Evolutionary conservation across 1,139 yeast species (phyloP).

Genomic region (Protomyces arabidopsidicola): DNA sequence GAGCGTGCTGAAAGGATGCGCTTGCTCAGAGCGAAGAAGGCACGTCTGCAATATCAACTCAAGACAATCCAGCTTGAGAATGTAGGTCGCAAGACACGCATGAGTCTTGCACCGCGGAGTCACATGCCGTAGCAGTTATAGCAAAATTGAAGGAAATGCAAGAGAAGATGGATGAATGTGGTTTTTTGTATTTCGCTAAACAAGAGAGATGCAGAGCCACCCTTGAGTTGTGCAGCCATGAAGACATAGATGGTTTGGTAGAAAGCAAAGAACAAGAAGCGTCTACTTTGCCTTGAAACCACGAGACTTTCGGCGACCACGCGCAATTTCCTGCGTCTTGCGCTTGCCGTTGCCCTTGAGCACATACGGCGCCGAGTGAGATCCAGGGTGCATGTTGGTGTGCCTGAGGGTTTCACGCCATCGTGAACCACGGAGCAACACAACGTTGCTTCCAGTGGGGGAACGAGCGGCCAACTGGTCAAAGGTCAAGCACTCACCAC

Average conservation of each 20-base stretch:
- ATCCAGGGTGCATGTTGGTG: constrained; percentile 99
- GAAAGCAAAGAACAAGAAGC: background rate
- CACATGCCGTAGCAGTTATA: background rate
- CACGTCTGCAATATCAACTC: constrained; percentile 24
- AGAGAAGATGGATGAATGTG: background rate
- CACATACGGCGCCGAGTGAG: constrained; percentile 98
- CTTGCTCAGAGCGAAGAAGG: constrained; percentile 12
- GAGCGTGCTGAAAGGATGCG: constrained; percentile 17
- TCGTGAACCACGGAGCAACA: constrained; percentile 98
- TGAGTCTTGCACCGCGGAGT: constrained; percentile 20
- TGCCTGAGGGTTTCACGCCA: constrained; percentile 99
- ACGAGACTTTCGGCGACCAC: constrained; percentile 99
- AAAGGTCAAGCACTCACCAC: constrained; percentile 99
- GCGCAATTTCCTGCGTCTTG: constrained; percentile 72
- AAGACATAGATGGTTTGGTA: background rate
- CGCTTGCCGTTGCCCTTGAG: constrained; percentile 34
- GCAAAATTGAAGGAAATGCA: background rate
- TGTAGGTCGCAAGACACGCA: constrained; percentile 20
- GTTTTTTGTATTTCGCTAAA: background rate
- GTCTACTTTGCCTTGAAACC: constrained; percentile 92
- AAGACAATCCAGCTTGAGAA: constrained; percentile 18
- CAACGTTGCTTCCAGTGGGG: constrained; percentile 99
- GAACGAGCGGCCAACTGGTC: constrained; percentile 99
- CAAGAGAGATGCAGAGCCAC: background rate
- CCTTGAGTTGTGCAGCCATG: background rate